Conservation (phyloP, 805 yeast species). For the Spathaspora boniae region DNA sequence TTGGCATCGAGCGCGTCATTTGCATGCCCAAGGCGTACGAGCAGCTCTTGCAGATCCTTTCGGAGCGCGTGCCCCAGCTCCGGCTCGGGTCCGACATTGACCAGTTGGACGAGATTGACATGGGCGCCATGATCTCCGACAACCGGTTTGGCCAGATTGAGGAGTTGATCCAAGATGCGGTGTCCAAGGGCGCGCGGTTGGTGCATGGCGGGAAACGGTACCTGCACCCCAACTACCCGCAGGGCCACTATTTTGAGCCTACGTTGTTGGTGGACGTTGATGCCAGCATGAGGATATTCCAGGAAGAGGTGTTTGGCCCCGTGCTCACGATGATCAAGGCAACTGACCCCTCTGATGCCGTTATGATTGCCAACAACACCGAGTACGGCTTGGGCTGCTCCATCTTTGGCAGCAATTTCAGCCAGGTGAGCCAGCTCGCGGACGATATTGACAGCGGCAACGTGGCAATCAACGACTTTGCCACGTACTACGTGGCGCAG, state of each 20-base stretch:
- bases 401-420: conserved; percentile 68
- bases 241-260: conserved; percentile 91
- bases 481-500: conserved; percentile 92
- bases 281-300: conserved; percentile 70
- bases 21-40: conserved; percentile 71
- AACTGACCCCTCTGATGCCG: conserved; percentile 58
- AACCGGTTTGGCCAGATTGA: conserved; percentile 69
- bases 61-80: conserved; percentile 54
- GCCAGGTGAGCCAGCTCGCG: conserved; percentile 60
- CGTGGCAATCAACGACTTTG: conserved; percentile 96
- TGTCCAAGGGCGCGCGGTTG: conserved; percentile 73
- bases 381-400: conserved; percentile 91
- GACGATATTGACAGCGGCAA: conserved; percentile 74
- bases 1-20: conserved; percentile 93
- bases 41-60: conserved; percentile 52
- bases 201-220: conserved; percentile 78
- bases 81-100: conserved; percentile 91
- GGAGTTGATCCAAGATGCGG: conserved; percentile 67
- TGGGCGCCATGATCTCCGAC: conserved; percentile 93
- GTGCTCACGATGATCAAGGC: conserved; percentile 79
- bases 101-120: conserved; percentile 83
- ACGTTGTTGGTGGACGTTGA: conserved; percentile 83
- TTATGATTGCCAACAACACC: conserved; percentile 75
- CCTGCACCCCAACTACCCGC: conserved; percentile 89
- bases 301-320: conserved; percentile 94